Evolutionary conservation across 23 red algal genomes (phyloP).

Genomic region (Gracilariopsis chorda): DNA sequence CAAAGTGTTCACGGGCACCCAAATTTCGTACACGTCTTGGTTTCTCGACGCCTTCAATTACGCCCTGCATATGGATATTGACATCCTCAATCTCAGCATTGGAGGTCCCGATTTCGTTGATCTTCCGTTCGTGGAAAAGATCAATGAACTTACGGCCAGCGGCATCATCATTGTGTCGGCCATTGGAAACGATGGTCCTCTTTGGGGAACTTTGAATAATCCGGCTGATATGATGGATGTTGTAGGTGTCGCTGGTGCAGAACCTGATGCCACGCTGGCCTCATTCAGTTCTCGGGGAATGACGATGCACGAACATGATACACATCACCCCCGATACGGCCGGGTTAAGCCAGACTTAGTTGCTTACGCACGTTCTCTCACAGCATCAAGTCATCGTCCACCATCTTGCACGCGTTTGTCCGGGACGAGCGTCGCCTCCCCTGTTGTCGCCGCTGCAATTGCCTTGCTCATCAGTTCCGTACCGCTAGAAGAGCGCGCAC

Average conservation of each 20-base stretch:
- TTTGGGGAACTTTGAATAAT: conserved; percentile 84
- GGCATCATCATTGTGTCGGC: conserved; percentile 81
- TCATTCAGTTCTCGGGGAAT: conserved; percentile 86
- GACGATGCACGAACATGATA: conserved; percentile 75
- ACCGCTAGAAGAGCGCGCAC: conserved; percentile 27
- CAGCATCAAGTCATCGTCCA: conserved; percentile 46
- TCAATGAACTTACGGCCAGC: conserved; percentile 75
- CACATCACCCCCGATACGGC: conserved; percentile 38
- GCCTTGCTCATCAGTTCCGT: conserved; percentile 60
- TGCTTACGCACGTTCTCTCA: conserved; percentile 55
- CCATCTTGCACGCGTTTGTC: conserved; percentile 42
- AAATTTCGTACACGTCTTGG: conserved; percentile 80
- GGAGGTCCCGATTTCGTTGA: conserved; percentile 85
- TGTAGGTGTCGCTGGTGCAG: conserved; percentile 82
- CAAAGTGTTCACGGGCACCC: conserved; percentile 74
- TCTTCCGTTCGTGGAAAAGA: conserved; percentile 89
- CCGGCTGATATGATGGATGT: conserved; percentile 91
- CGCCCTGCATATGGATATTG: conserved; percentile 64
- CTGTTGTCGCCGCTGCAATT: conserved; percentile 81
- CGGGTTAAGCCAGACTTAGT: conserved; percentile 84
- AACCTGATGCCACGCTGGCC: conserved; percentile 71
- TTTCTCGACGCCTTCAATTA: conserved; percentile 97
- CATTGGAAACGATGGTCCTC: conserved; percentile 91
- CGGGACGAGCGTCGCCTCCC: conserved; percentile 69
- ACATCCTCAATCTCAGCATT: conserved; percentile 85